Evolutionary conservation across 768 basidiomycete genomes (phyloP), one percentile per base, ranked within the genome.

Genomic region (Daedaleopsis sinensis): DNA sequence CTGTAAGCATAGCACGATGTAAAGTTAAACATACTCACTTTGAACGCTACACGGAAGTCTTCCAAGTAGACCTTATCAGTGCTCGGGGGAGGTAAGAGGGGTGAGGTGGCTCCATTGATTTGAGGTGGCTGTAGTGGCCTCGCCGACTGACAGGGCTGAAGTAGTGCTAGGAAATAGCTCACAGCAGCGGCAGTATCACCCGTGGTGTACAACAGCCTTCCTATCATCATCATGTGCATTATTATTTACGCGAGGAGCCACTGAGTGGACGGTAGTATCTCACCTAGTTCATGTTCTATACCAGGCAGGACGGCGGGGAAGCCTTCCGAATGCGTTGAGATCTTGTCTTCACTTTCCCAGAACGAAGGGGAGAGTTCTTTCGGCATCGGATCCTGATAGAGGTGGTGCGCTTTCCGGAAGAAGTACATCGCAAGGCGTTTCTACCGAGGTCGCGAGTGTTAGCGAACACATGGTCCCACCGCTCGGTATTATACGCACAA

Each of bases 341-440:
- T 74, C 46, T 77, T 75, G 15, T 82, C 85, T 71, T 92, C 89
- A 5, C 89, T 82, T 38, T 87, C 85, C 87, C 89, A 92, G 71
- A 93, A 94, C 9, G 88, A 90, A 0, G 90, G 90, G 0, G 92
- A 94, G 18, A 94, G 71, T 19, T 74, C 75, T 68, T 90, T 91
- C 19, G 72, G 67, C 0, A 82, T 81, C 37, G 74, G 78, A 6
- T 73, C 67, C 24, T 74, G 78, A 71, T 86, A 91, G 37, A 92
- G 74, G 37, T 82, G 83, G 61, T 86, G 87, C 15, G 93, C 88
- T 70, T 80, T 84, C 10, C 86, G 85, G 35, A 94, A 79, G 67
- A 94, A 90, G 70, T 90, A 85, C 82, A 91, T 88, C 2, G 93
- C 93, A 57, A 94, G 70, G 0, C 91, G 87, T 90, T 92, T 94